phyloP scores from a whole-genome alignment of 176 grass and related monocot genomes.

The Musa acuminata region DNA sequence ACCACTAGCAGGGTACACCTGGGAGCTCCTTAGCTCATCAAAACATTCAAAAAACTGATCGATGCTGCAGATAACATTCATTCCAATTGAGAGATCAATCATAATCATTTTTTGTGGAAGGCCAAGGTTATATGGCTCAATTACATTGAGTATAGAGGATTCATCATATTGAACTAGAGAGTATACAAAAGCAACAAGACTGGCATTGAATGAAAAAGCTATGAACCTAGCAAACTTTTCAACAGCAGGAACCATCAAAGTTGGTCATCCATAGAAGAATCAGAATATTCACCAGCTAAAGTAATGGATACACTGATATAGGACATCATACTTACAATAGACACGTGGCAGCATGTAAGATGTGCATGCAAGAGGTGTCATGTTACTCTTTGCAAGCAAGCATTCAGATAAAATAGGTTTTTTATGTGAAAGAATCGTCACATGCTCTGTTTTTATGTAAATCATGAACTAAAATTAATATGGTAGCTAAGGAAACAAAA shows the following conservation, averaged over 20 bases:
- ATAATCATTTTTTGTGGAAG: slow-evolving; percentile 5
- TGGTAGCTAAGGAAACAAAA: no score
- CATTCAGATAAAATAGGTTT: no score
- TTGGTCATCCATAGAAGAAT: neutral
- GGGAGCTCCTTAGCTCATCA: slow-evolving; percentile 83
- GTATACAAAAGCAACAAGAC: neutral
- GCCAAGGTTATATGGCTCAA: neutral
- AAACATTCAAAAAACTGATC: slow-evolving; percentile 99
- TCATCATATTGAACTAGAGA: neutral
- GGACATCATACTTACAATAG: neutral
- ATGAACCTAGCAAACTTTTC: neutral
- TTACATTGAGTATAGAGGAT: neutral
- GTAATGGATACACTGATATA: neutral
- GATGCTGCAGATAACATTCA: slow-evolving; percentile 57
- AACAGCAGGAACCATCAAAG: neutral
- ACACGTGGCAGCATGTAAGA: no score
- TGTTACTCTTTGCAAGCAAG: no score
- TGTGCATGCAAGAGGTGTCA: no score
- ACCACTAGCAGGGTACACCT: slow-evolving; percentile 58
- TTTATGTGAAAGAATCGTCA: no score
- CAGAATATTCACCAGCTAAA: neutral
- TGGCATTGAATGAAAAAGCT: neutral
- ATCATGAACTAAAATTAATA: no score
- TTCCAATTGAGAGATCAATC: slow-evolving; percentile 22
- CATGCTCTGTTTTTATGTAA: no score